Evolutionary conservation across 1,284 basidiomycete genomes (phyloP).

Genomic region (Neolentinus lepideus): DNA sequence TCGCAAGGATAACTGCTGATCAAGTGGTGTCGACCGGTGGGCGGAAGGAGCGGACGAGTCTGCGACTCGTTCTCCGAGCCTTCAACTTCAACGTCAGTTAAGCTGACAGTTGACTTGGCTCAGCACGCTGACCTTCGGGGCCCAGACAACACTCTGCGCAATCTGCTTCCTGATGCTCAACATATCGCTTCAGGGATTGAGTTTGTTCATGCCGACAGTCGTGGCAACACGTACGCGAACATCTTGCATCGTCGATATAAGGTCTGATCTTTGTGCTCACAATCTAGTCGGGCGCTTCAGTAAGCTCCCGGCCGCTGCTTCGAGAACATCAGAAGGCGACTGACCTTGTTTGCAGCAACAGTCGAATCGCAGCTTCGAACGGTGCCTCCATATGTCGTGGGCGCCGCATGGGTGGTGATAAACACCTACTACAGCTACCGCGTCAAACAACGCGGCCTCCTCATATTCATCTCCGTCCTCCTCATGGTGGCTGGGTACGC

Average conservation of each 20-base stretch:
- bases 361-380: conserved; percentile 33
- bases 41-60: conserved; percentile 26
- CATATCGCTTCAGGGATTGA: conserved; percentile 29
- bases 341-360: conserved; percentile 18
- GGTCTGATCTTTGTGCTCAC: background rate
- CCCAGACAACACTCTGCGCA: conserved; percentile 9
- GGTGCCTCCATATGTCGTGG: conserved; percentile 31
- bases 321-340: background rate
- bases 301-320: background rate
- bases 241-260: background rate
- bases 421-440: conserved; percentile 24
- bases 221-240: conserved; percentile 30
- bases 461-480: conserved; percentile 24
- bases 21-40: conserved; percentile 24
- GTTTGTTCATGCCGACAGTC: conserved; percentile 35
- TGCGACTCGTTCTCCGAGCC: conserved; percentile 23
- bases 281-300: background rate
- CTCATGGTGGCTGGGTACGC: conserved; percentile 30
- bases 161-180: conserved; percentile 11
- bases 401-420: conserved; percentile 25
- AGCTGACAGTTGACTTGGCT: background rate
- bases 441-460: conserved; percentile 22
- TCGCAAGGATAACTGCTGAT: conserved; percentile 31
- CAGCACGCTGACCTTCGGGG: background rate
- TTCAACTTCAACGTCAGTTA: conserved; percentile 30